phyloP scores from a whole-genome alignment of 176 grass and related monocot genomes.

The Typha latifolia region DNA sequence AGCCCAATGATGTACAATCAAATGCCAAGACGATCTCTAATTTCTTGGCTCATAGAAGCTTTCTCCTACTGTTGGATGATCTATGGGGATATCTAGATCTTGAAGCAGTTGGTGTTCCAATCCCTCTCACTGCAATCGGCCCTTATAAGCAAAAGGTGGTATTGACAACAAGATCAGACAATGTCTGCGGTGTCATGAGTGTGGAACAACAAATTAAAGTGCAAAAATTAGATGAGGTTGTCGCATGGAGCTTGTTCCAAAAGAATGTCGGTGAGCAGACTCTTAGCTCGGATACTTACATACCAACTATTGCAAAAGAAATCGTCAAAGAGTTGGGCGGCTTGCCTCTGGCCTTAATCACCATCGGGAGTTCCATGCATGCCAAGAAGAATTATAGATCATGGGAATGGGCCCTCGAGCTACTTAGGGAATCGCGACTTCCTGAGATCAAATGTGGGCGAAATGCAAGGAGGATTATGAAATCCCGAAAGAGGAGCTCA shows the following conservation, averaged over 20 bases:
- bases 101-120: constrained; percentile 51
- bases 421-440: neutral
- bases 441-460: neutral
- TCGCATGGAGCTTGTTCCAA: constrained; percentile 39
- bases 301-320: constrained; percentile 16
- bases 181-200: constrained; percentile 44
- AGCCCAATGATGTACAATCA: constrained; percentile 31
- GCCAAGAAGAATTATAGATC: constrained; percentile 8
- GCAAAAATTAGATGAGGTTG: constrained; percentile 32
- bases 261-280: constrained; percentile 21
- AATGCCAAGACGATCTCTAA: constrained; percentile 35
- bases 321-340: constrained; percentile 13
- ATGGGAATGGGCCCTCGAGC: constrained; percentile 19
- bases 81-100: constrained; percentile 47
- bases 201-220: constrained; percentile 46
- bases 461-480: constrained; percentile 7
- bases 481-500: constrained; percentile 20
- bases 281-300: constrained; percentile 17
- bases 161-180: constrained; percentile 38
- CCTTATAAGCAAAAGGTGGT: constrained; percentile 42
- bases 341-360: constrained; percentile 28
- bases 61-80: constrained; percentile 48
- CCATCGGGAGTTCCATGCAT: constrained; percentile 19
- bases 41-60: constrained; percentile 45
- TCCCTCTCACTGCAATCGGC: constrained; percentile 15